Evolutionary conservation across 2,329 filamentous ascomycete species (phyloP).

Genomic region (Dothistroma septosporum): DNA sequence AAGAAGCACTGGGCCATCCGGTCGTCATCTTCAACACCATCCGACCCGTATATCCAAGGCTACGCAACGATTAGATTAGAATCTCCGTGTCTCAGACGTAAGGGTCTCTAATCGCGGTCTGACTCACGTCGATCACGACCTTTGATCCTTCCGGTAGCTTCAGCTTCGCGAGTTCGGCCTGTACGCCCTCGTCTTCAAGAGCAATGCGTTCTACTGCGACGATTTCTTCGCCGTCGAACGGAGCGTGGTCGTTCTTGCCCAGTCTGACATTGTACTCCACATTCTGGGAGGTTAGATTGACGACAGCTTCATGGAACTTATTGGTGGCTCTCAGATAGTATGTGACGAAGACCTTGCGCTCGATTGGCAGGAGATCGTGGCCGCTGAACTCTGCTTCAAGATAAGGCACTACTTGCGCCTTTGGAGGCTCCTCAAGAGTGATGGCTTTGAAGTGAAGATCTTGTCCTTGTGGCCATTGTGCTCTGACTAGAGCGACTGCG

Average conservation of each 20-base stretch:
- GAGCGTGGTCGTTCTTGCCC: constrained; percentile 54
- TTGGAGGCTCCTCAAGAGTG: constrained; percentile 40
- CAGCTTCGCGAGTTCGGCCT: constrained; percentile 57
- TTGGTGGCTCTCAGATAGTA: constrained; percentile 58
- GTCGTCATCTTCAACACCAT: constrained; percentile 47
- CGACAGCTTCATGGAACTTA: constrained; percentile 55
- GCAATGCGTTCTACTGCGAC: constrained; percentile 55
- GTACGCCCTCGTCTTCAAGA: constrained; percentile 53
- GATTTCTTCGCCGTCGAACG: constrained; percentile 58
- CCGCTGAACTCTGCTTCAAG: constrained; percentile 32
- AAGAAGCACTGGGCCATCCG: constrained; percentile 56
- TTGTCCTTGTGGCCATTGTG: constrained; percentile 53
- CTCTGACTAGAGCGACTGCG: constrained; percentile 48
- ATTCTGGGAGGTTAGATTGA: constrained; percentile 49
- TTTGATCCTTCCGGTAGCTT: constrained; percentile 55
- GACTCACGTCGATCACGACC: constrained; percentile 39
- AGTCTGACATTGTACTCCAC: constrained; percentile 58
- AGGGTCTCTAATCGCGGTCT: too few species aligned
- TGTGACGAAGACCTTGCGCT: constrained; percentile 49
- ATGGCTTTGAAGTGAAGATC: constrained; percentile 63
- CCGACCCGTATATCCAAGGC: constrained; percentile 32
- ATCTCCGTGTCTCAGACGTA: too few species aligned
- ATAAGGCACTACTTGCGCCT: constrained; percentile 32
- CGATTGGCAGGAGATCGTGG: constrained; percentile 43
- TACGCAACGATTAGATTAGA: background rate